A percentile compares a stretch with the other conserved stretches of the same genome.
These are phyloP conservation scores for Plasmodium blacklocki DNA, from an alignment of 169 alveolate genomes.

Conservation along the genomic window DNA sequence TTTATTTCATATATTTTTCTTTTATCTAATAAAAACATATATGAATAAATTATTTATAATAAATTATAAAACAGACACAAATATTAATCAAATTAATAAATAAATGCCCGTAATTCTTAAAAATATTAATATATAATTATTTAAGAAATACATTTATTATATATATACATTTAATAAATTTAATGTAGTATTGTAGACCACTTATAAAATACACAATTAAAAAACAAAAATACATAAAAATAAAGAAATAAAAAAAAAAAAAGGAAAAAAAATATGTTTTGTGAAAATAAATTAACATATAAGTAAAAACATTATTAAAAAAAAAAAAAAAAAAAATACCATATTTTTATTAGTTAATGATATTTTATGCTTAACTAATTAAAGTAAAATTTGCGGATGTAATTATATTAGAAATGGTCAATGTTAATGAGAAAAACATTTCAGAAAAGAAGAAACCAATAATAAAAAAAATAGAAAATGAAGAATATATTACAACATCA, in stretches of 20 bases:
- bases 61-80: not conserved
- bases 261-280: slow-evolving; percentile 15
- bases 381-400: too few species aligned
- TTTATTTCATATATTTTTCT: slow-evolving; percentile 21
- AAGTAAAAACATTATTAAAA: not conserved
- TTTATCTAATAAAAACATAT: slow-evolving; percentile 32
- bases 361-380: slow-evolving; percentile 7
- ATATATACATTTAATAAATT: too few species aligned
- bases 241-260: not conserved
- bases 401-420: slow-evolving; percentile 36
- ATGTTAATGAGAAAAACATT: slow-evolving; percentile 21
- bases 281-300: not conserved
- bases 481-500: slow-evolving; percentile 68
- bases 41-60: slow-evolving; percentile 3
- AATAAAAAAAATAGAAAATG: slow-evolving; percentile 43
- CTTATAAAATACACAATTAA: too few species aligned
- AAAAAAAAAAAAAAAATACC: slow-evolving; percentile 21
- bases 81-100: too few species aligned
- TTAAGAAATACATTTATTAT: too few species aligned
- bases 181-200: too few species aligned
- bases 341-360: slow-evolving; percentile 21
- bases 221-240: too few species aligned
- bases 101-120: too few species aligned
- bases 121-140: too few species aligned
- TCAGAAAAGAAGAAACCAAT: slow-evolving; percentile 23